phyloP scores from a whole-genome alignment of 164 flowering plant species.

The Vitis cinerea region DNA sequence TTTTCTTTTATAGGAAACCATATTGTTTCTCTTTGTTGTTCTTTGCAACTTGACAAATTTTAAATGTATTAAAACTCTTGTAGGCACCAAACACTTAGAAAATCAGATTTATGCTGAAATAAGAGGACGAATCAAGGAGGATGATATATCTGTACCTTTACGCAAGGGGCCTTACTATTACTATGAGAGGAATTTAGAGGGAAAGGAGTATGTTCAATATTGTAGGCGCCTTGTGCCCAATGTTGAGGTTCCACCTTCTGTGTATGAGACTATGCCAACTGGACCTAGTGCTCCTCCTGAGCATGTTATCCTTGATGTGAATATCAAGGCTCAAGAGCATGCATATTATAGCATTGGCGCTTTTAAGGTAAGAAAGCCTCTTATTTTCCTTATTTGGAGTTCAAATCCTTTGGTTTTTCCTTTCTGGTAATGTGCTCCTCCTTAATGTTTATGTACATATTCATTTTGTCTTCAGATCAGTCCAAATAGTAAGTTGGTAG shows the following conservation, averaged over 20 bases:
- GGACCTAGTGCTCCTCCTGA: conserved; percentile 75
- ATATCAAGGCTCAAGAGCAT: conserved; percentile 63
- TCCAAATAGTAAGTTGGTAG: conserved; percentile 79
- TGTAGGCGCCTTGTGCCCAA: conserved; percentile 58
- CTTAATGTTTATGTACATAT: too few relatives aligned
- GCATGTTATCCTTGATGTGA: conserved; percentile 84
- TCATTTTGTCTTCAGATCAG: conserved; percentile 47
- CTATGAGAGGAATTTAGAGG: conserved; percentile 64
- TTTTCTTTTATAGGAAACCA: too few relatives aligned
- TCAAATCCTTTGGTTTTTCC: not conserved
- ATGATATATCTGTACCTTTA: conserved; percentile 73
- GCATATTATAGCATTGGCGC: conserved; percentile 60
- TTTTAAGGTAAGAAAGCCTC: conserved; percentile 43
- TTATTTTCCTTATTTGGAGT: not conserved
- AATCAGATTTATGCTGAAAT: conserved; percentile 68
- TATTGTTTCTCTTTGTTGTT: too few relatives aligned
- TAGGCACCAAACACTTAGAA: conserved; percentile 66
- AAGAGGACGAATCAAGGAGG: conserved; percentile 83
- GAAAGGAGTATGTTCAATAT: conserved; percentile 79
- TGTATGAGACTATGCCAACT: conserved; percentile 68
- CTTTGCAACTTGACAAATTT: too few relatives aligned
- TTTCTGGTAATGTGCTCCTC: not conserved
- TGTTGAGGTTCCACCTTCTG: conserved; percentile 38
- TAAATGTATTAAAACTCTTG: not conserved
- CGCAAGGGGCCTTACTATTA: conserved; percentile 74